Percentiles rank a stretch among this genome's conserved stretches.
Conservation (phyloP, 1,284 basidiomycete species). For the Amylostereum areolatum region DNA sequence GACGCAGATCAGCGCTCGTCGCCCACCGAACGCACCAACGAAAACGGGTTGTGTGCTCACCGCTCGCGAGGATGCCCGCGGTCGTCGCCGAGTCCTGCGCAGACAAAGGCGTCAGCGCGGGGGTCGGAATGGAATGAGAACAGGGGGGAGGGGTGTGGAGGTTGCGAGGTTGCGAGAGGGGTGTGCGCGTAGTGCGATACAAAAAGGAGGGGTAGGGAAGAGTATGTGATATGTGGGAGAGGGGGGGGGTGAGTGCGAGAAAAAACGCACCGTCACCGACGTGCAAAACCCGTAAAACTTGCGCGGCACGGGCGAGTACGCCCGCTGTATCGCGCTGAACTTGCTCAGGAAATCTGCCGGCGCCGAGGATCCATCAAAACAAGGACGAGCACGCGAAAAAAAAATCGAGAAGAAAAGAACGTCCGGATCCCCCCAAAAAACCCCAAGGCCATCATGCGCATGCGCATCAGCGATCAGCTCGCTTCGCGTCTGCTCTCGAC, state of each 20-base stretch:
- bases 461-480: not conserved
- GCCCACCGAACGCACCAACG: not conserved
- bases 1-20: not conserved
- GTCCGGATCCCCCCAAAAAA: no score
- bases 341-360: conserved; percentile 63
- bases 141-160: not conserved
- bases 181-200: no score
- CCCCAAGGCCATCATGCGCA: no score
- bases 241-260: not conserved
- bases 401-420: no score
- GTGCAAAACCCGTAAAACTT: conserved; percentile 79
- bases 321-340: conserved; percentile 71
- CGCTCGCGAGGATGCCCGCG: conserved; percentile 70
- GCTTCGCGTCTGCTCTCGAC: not conserved
- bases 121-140: not conserved
- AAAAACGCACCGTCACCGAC: conserved; percentile 56
- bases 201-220: not conserved
- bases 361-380: not conserved
- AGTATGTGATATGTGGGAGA: not conserved
- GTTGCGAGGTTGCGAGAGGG: no score
- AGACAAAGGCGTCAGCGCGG: not conserved
- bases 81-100: conserved; percentile 65
- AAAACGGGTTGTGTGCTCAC: conserved; percentile 30
- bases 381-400: not conserved
- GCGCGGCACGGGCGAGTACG: conserved; percentile 67